Conservation (phyloP, 352 stramenopile genomes). For the Plasmopara muralis region DNA sequence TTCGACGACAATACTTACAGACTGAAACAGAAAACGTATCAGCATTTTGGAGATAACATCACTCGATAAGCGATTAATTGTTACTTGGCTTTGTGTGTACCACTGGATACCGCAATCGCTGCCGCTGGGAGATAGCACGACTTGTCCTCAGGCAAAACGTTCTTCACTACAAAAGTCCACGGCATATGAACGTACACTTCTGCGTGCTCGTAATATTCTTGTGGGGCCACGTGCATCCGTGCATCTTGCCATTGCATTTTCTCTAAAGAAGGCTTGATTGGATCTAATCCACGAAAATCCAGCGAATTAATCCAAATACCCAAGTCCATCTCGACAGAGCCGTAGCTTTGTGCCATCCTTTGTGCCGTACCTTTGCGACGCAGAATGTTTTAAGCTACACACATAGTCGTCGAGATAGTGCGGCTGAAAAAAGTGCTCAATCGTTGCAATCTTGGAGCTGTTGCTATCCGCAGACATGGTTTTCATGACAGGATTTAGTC, state of each 20-base stretch:
- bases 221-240: slow-evolving; percentile 24
- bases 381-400: slow-evolving; percentile 51
- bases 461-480: no score
- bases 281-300: slow-evolving; percentile 53
- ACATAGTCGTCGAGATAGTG: no score
- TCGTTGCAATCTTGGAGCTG: no score
- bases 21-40: slow-evolving; percentile 15
- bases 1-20: slow-evolving; percentile 54
- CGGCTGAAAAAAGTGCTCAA: no score
- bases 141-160: slow-evolving; percentile 58
- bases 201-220: slow-evolving; percentile 38
- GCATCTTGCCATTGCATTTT: slow-evolving; percentile 46
- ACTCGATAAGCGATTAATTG: neutral
- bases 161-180: slow-evolving; percentile 47
- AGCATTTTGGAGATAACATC: neutral
- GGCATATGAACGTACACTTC: slow-evolving; percentile 70
- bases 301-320: slow-evolving; percentile 65
- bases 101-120: slow-evolving; percentile 19
- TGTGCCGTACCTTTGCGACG: slow-evolving; percentile 61
- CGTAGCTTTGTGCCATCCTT: slow-evolving; percentile 34
- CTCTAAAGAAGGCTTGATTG: slow-evolving; percentile 38
- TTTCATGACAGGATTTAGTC: no score
- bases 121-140: slow-evolving; percentile 60
- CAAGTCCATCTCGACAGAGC: slow-evolving; percentile 40
- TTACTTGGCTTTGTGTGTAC: slow-evolving; percentile 26